These are phyloP conservation scores for Royoungia palumana DNA, from an alignment of 768 basidiomycete genomes.

Conservation along the genomic window DNA sequence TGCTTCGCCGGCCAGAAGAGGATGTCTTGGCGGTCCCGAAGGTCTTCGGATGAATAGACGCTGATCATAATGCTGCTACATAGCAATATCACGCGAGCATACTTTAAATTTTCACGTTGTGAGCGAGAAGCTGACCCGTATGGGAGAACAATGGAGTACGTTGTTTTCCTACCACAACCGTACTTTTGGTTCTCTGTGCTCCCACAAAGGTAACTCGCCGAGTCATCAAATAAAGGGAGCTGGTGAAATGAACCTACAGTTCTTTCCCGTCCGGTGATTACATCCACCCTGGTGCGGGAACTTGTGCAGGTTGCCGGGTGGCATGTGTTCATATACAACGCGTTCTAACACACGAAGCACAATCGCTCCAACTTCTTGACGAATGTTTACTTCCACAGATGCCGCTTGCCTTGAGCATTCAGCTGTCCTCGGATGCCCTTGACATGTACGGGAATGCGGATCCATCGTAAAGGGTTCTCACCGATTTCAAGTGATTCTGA, in stretches of 20 bases:
- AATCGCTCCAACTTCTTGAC: constrained; percentile 12
- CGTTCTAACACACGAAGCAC: neutral
- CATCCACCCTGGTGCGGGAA: constrained; percentile 1
- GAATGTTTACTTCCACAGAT: constrained; percentile 38
- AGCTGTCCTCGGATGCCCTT: constrained; percentile 53
- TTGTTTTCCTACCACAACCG: constrained; percentile 26
- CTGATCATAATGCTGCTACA: neutral
- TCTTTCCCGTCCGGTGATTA: constrained; percentile 1
- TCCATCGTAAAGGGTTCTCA: constrained; percentile 46
- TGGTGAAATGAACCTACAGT: neutral
- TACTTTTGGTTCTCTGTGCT: constrained; percentile 21
- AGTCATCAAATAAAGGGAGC: constrained; percentile 26
- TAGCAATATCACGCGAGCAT: neutral
- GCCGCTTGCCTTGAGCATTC: constrained; percentile 64
- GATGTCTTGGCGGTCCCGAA: constrained; percentile 81
- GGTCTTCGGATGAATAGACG: constrained; percentile 72
- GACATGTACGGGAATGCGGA: constrained; percentile 73
- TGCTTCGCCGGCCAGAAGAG: constrained; percentile 61
- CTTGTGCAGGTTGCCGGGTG: constrained; percentile 28
- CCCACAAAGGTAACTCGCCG: constrained; percentile 25
- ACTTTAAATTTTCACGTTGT: neutral
- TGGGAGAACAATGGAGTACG: constrained; percentile 16
- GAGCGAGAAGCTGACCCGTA: constrained; percentile 1
- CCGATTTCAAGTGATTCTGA: constrained; percentile 1
- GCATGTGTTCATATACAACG: constrained; percentile 27